A percentile compares a stretch with the other conserved stretches of the same genome.
phyloP scores from a whole-genome alignment of 495 filamentous ascomycete species.

The Hypoxylon rickii region DNA sequence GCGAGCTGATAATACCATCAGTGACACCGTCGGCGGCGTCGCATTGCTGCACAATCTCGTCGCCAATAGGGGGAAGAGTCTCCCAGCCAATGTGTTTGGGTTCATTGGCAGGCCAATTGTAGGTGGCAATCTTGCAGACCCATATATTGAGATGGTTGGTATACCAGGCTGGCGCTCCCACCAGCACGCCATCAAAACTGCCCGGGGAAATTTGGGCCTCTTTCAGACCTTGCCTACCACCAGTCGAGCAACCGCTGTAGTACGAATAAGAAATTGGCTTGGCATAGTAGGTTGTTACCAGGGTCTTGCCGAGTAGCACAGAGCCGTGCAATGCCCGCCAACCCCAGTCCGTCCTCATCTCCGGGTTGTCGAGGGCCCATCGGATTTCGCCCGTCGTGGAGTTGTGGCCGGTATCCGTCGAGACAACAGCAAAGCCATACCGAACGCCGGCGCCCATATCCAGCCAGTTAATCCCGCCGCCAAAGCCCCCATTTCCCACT shows the following conservation, averaged over 20 bases:
- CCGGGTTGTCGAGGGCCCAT: conserved; percentile 54
- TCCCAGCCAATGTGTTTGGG: conserved; percentile 56
- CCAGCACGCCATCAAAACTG: conserved; percentile 70
- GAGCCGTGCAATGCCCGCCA: conserved; percentile 57
- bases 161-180: conserved; percentile 62
- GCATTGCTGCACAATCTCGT: conserved; percentile 67
- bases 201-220: conserved; percentile 57
- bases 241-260: conserved; percentile 62
- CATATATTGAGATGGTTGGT: conserved; percentile 56
- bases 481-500: conserved; percentile 57
- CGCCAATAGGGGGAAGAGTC: conserved; percentile 56
- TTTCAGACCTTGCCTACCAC: conserved; percentile 62
- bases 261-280: conserved; percentile 51
- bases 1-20: conserved; percentile 68
- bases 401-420: conserved; percentile 62
- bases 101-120: conserved; percentile 48
- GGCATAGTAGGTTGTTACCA: conserved; percentile 49
- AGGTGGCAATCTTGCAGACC: conserved; percentile 45
- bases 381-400: conserved; percentile 39
- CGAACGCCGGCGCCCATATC: conserved; percentile 53
- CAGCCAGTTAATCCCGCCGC: conserved; percentile 58
- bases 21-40: conserved; percentile 65
- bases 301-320: conserved; percentile 42
- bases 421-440: conserved; percentile 57
- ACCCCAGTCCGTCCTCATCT: conserved; percentile 48